A percentile compares a stretch with the other conserved stretches of the same genome.
These are phyloP conservation scores for Fraxinus sp. DNA, from an alignment of 305 asterid species.

Conservation along the genomic window DNA sequence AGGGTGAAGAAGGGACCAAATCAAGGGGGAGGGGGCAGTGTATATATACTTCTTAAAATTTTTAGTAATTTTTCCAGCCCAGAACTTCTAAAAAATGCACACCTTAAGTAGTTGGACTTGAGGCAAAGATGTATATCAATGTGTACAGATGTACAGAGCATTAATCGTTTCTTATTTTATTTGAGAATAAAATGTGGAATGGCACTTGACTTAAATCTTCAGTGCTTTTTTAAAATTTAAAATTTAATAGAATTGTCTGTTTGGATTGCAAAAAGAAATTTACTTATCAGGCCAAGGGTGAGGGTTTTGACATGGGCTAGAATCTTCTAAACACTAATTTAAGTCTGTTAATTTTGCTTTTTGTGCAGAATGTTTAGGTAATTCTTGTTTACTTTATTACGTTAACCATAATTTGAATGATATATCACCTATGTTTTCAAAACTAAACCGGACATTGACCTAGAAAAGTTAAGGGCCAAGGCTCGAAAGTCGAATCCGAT, in stretches of 20 bases:
- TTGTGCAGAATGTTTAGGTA: neutral
- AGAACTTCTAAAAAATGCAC: neutral
- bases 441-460: neutral
- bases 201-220: neutral
- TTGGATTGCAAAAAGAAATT: neutral
- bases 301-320: neutral
- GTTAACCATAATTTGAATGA: neutral
- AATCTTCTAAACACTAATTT: neutral
- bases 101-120: neutral
- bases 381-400: neutral
- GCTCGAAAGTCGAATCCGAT: neutral
- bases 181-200: neutral
- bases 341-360: neutral
- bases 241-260: neutral
- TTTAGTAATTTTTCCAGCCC: neutral
- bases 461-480: neutral
- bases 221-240: neutral
- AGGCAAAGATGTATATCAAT: neutral
- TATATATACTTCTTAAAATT: neutral
- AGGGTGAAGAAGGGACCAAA: neutral
- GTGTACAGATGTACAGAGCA: neutral
- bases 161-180: neutral
- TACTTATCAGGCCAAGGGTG: neutral
- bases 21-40: neutral
- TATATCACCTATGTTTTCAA: neutral